phyloP scores from a whole-genome alignment of 2,329 filamentous ascomycete genomes.

The Onygenales sp. region DNA sequence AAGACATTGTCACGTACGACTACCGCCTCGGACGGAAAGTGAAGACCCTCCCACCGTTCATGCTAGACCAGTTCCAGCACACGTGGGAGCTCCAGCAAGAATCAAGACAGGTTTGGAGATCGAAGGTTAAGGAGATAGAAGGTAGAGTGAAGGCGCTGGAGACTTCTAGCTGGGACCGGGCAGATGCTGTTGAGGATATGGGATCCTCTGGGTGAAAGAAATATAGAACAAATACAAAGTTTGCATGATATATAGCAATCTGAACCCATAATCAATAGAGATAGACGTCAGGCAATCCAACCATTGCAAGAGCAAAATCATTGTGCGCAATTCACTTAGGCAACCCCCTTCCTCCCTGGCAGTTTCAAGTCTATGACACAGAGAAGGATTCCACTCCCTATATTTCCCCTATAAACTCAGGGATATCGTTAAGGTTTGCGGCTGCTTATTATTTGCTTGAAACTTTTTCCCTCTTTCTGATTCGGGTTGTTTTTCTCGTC shows the following conservation, averaged over 20 bases:
- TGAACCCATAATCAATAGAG: no score
- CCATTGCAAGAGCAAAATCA: no score
- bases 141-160: constrained; percentile 55
- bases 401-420: no score
- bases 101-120: constrained; percentile 44
- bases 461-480: no score
- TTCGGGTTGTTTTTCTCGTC: no score
- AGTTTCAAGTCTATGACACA: no score
- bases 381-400: no score
- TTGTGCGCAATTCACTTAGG: no score
- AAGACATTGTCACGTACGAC: constrained; percentile 75
- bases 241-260: neutral
- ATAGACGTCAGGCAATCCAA: no score
- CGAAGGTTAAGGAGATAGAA: constrained; percentile 48
- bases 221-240: neutral
- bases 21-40: constrained; percentile 52
- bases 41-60: constrained; percentile 46
- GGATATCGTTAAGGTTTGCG: no score
- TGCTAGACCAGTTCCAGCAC: constrained; percentile 50
- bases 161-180: constrained; percentile 61
- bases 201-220: constrained; percentile 31
- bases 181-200: constrained; percentile 62
- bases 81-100: constrained; percentile 55
- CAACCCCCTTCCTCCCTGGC: no score
- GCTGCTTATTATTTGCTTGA: no score